Evolutionary conservation across 78 protist species (phyloP).

Genomic region (Emiliania huxleyi): DNA sequence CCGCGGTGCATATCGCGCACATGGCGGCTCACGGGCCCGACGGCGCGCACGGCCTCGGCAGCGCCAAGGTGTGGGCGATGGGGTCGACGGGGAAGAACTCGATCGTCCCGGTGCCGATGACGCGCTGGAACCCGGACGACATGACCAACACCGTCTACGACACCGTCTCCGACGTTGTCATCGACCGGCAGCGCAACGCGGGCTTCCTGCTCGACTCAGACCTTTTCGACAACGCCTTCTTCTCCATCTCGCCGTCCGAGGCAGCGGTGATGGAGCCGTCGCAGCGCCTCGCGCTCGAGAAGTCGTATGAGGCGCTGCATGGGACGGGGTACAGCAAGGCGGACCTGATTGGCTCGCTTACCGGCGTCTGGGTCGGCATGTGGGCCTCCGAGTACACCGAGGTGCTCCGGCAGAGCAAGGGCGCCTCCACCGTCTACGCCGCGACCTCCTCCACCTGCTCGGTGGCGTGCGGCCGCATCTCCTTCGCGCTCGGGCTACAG

Average conservation of each 20-base stretch:
- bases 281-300: background rate
- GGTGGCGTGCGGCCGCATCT: conserved; percentile 52
- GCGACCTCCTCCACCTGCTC: background rate
- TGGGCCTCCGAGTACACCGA: background rate
- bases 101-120: background rate
- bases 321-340: background rate
- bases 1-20: background rate
- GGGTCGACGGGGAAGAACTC: background rate
- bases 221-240: background rate
- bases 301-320: background rate
- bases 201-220: background rate
- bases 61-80: background rate
- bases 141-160: background rate
- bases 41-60: background rate
- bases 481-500: conserved; percentile 67
- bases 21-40: background rate
- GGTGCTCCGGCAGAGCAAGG: background rate
- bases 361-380: background rate
- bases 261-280: background rate
- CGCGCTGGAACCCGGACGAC: background rate
- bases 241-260: background rate
- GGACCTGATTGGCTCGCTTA: background rate
- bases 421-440: background rate
- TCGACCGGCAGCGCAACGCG: background rate
- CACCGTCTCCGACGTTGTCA: background rate